phyloP scores from a whole-genome alignment of 768 basidiomycete genomes.

The Amanita subjunquillea region DNA sequence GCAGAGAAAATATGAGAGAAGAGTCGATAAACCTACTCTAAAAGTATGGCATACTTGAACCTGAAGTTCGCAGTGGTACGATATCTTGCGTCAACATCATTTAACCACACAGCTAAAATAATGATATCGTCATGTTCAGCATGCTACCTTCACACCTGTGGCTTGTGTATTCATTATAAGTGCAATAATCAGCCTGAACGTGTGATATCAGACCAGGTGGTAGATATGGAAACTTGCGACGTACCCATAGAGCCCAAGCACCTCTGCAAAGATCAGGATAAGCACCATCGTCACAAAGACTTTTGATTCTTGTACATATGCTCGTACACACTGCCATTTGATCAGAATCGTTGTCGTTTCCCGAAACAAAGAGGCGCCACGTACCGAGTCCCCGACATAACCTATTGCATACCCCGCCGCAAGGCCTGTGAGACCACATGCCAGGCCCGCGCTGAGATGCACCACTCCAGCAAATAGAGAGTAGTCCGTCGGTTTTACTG shows the following conservation, averaged over 20 bases:
- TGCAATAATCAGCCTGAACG: constrained; percentile 66
- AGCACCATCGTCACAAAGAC: constrained; percentile 96
- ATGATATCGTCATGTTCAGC: constrained; percentile 8
- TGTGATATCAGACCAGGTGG: background rate
- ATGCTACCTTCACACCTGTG: constrained; percentile 24
- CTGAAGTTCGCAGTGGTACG: too few relatives aligned
- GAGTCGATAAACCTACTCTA: too few relatives aligned
- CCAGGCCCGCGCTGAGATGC: constrained; percentile 86
- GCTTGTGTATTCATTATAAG: constrained; percentile 85
- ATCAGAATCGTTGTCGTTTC: background rate
- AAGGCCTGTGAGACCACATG: constrained; percentile 85
- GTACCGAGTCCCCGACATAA: constrained; percentile 83
- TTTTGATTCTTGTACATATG: constrained; percentile 83
- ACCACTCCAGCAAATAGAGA: constrained; percentile 82
- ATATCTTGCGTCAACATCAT: background rate
- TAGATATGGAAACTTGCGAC: constrained; percentile 13
- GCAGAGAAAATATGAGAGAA: too few relatives aligned
- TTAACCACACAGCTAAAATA: background rate
- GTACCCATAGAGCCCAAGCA: constrained; percentile 81
- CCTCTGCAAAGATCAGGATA: constrained; percentile 89
- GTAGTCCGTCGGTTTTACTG: constrained; percentile 63
- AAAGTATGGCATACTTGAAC: too few relatives aligned
- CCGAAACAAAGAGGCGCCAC: constrained; percentile 18
- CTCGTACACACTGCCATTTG: constrained; percentile 68
- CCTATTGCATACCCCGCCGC: constrained; percentile 96